Conservation (phyloP, 2,329 filamentous ascomycete species). For the Boeremia exigua region DNA sequence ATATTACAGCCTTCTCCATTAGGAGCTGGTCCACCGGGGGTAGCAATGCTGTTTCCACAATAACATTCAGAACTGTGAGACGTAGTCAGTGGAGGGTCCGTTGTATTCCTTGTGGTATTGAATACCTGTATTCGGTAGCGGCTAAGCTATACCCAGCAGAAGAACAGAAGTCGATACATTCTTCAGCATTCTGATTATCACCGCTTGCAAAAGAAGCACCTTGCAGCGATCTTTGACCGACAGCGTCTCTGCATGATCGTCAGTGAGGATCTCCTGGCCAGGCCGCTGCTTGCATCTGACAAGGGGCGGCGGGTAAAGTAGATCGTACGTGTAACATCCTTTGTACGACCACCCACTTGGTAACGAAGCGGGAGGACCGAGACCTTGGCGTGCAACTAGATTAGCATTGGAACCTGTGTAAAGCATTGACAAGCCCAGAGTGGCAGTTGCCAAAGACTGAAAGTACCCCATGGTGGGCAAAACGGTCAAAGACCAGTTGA, state of each 20-base stretch:
- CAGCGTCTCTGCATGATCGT: conserved; percentile 16
- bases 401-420: not conserved
- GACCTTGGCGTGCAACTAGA: conserved; percentile 10
- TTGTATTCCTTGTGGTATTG: conserved; percentile 14
- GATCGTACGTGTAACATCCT: conserved; percentile 38
- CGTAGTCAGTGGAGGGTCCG: not conserved
- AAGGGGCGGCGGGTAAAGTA: not conserved
- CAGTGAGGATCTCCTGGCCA: not conserved
- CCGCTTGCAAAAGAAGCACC: conserved; percentile 15
- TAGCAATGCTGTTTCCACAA: conserved; percentile 33
- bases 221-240: conserved; percentile 22
- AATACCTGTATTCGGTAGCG: conserved; percentile 42
- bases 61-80: conserved; percentile 22
- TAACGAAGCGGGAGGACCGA: not conserved
- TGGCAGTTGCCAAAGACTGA: not conserved
- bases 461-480: conserved; percentile 8
- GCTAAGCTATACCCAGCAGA: conserved; percentile 35
- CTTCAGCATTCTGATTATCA: conserved; percentile 35
- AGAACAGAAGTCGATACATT: conserved; percentile 38
- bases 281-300: not conserved
- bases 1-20: conserved; percentile 30
- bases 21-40: conserved; percentile 18
- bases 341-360: conserved; percentile 30
- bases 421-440: conserved; percentile 10
- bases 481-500: not conserved